Evolutionary conservation across 768 basidiomycete species (phyloP).

Genomic region (Tylopilus sp.): DNA sequence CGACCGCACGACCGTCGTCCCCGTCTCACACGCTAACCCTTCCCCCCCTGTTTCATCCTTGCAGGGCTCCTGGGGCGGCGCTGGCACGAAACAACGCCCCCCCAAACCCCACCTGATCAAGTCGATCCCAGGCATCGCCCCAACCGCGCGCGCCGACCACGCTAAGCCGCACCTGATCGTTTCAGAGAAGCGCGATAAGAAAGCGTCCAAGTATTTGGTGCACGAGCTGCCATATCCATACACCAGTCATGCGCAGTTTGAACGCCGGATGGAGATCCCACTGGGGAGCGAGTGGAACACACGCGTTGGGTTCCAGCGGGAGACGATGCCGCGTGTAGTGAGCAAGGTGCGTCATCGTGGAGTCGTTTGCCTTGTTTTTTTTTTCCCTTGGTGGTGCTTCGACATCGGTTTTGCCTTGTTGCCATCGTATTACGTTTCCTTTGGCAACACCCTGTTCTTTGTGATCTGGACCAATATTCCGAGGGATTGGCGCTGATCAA

Average conservation of each 20-base stretch:
- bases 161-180: slow-evolving; percentile 89
- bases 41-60: neutral
- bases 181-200: slow-evolving; percentile 93
- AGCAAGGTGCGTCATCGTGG: slow-evolving; percentile 82
- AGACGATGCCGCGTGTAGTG: slow-evolving; percentile 78
- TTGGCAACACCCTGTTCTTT: neutral
- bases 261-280: slow-evolving; percentile 76
- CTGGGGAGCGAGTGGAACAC: slow-evolving; percentile 95
- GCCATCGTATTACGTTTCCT: neutral
- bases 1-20: neutral
- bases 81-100: slow-evolving; percentile 56
- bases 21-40: neutral
- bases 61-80: slow-evolving; percentile 91
- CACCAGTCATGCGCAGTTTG: slow-evolving; percentile 90
- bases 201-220: slow-evolving; percentile 83
- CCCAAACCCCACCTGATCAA: slow-evolving; percentile 75
- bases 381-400: neutral
- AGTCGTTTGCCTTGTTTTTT: neutral
- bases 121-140: slow-evolving; percentile 77
- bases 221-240: slow-evolving; percentile 95
- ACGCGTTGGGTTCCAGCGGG: slow-evolving; percentile 75
- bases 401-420: neutral
- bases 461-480: neutral
- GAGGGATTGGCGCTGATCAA: neutral
- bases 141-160: slow-evolving; percentile 77